Evolutionary conservation across 371 early-diverging fungal genomes (phyloP), one percentile per base, ranked within the genome.

Genomic region (Lichtheimia ramosa): DNA sequence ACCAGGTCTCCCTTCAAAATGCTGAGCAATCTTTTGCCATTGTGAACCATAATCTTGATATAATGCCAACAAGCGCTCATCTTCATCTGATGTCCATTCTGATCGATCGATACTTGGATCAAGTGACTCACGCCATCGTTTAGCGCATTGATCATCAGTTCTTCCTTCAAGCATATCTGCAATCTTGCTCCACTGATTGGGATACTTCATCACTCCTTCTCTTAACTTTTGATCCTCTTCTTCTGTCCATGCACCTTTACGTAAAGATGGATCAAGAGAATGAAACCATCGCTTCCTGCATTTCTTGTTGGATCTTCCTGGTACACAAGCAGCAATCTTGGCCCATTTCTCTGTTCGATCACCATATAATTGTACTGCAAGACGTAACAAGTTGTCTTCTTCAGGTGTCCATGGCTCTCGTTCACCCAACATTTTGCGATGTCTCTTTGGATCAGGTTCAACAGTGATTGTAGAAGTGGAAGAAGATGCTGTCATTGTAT

Each of bases 251-350:
- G 89, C 81, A 10, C 92, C 92, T 61, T 91, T 90, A 51, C 84
- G 82, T 52, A 91, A 61, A 5, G 84, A 79, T 5, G 92, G 92
- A 57, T 91, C 90, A 6, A 92, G 74, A 3, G 91, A 89, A 52
- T 90, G 90, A 59, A 88, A 89, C 92, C 92, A 92, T 6, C 92
- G 66, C 63, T 91, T 90, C 43, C 92, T 72, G 58, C 92, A 92
- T 56, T 89, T 87, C 66, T 89, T 90, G 75, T 90, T 90, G 25
- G 89, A 90, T 15, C 92, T 79, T 0, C 91, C 90, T 0, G 91
- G 91, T 1, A 92, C 89, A 62, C 89, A 83, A 14, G 83, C 84
- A 2, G 92, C 91, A 54, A 92, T 92, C 41, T 87, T 86, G 1
- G 89, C 82, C 92, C 92, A 92, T 57, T 87, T 88, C 65, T 91